Evolutionary conservation across 179 eudicot species (phyloP).

Genomic region (Nepenthes alata): DNA sequence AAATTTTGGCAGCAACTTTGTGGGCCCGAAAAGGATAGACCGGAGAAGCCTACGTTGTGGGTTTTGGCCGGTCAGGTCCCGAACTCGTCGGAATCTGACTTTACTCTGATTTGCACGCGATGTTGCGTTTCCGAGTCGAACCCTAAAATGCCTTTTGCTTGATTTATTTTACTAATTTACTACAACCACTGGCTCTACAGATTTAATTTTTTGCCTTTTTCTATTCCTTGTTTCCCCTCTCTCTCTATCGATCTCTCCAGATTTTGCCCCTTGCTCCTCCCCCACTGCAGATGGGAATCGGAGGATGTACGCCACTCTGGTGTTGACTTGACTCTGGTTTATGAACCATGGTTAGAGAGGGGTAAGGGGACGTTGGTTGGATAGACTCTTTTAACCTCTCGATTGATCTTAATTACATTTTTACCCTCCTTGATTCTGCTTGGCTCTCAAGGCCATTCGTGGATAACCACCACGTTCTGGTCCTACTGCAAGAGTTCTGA

Average conservation of each 20-base stretch:
- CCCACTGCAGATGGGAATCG: background rate
- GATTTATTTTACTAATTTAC: background rate
- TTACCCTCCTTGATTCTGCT: too few species aligned
- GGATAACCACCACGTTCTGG: too few species aligned
- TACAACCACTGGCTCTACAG: too few species aligned
- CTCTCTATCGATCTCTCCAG: background rate
- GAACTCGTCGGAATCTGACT: slow-evolving; percentile 46
- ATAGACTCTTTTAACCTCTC: too few species aligned
- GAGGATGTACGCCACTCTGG: background rate
- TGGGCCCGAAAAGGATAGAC: slow-evolving; percentile 32
- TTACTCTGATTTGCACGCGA: slow-evolving; percentile 12
- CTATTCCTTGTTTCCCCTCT: background rate
- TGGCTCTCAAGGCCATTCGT: too few species aligned
- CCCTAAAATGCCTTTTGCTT: slow-evolving; percentile 23
- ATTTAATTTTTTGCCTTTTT: background rate
- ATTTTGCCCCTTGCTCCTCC: too few species aligned
- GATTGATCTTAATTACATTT: too few species aligned
- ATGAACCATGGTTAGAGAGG: too few species aligned
- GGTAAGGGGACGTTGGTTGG: too few species aligned
- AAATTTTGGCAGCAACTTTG: slow-evolving; percentile 18
- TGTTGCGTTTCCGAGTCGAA: slow-evolving; percentile 22
- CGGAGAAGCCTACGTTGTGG: slow-evolving; percentile 22
- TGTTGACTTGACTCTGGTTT: background rate
- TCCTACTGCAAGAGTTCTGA: too few species aligned
- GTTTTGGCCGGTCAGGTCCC: slow-evolving; percentile 25